Conservation (phyloP, 345 rosid genomes). For the Dovyalis caffra region DNA sequence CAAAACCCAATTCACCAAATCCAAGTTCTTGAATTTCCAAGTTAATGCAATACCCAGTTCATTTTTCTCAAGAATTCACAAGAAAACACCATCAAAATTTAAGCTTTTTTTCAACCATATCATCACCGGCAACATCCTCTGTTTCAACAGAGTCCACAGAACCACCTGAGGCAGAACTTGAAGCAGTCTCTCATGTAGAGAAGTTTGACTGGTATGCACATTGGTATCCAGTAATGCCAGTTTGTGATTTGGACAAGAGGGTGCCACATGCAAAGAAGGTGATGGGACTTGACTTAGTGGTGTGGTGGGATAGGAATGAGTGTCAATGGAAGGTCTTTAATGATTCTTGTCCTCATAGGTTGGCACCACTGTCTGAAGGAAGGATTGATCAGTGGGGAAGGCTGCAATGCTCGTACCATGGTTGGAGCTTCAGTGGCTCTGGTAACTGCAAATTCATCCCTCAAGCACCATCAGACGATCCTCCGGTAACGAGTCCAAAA, state of each 20-base stretch:
- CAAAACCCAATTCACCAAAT: constrained; percentile 21
- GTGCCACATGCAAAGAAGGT: constrained; percentile 67
- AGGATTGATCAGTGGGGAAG: constrained; percentile 79
- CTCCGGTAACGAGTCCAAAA: constrained; percentile 21
- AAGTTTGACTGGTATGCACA: constrained; percentile 69
- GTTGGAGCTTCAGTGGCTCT: constrained; percentile 81
- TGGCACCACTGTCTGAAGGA: constrained; percentile 61
- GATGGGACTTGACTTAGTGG: constrained; percentile 71
- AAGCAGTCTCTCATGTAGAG: constrained; percentile 32
- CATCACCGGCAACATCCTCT: constrained; percentile 31
- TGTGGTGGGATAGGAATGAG: constrained; percentile 85
- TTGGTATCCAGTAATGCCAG: constrained; percentile 78
- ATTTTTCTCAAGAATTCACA: constrained; percentile 3
- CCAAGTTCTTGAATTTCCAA: constrained; percentile 21
- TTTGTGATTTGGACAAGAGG: constrained; percentile 71
- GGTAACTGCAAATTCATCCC: constrained; percentile 14
- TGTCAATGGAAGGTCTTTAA: constrained; percentile 35
- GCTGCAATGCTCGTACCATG: constrained; percentile 80
- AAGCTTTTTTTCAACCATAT: constrained; percentile 32
- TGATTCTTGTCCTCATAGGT: constrained; percentile 39
- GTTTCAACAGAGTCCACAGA: constrained; percentile 29
- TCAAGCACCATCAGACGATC: constrained; percentile 79
- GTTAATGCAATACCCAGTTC: constrained; percentile 10
- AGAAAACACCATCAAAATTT: constrained; percentile 11
- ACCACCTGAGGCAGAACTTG: constrained; percentile 27